Evolutionary conservation across 2,329 filamentous ascomycete species (phyloP), one percentile per base, ranked within the genome.

Genomic region (Trichoderma endophyticum): DNA sequence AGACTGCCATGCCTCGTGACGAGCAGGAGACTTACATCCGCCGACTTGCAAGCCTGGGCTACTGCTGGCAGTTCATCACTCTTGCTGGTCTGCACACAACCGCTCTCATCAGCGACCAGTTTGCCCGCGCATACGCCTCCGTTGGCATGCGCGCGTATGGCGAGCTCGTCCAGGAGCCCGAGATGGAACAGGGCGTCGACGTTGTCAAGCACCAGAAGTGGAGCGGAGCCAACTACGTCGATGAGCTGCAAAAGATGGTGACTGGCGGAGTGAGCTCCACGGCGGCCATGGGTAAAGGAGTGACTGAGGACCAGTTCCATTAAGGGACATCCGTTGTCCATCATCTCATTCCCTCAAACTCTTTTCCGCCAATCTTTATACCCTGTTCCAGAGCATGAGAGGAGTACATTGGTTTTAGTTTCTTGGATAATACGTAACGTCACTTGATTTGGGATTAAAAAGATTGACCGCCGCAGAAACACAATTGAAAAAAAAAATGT

Each of bases 61-160:
- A 99, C 89, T 97, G 94, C 89, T 99, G 96, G 96, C 96, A 99
- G 84, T 99, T 99, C 87, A 99, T 99, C 86, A 99, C 96, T n/a
- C 90, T 99, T 61, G 96, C 95, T 6, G 96, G 96, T 76, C 88
- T 99, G 80, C 96, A 99, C 87, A 97, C 94, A 74, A 98, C 94
- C 4, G 96, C 95, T 48, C 89, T 99, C 68, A 97, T 97, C 84
- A 92, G 91, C 78, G 90, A 98, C 84, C 90, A 91, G 74, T 99
- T 99, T 84, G 91, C 94, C 73, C 89, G 90, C 80, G 93, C 93
- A 63, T 99, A 93, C 82, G 87, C 92, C 71, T 86, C 89, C 81
- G 86, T 92, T 73, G 95, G 95, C 71, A 99, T 99, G 95, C 91
- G 95, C 71, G 96, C 95, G 15, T 99, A 98, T 82, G 95, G 95